Evolutionary conservation across 140 eudicot species (phyloP).

Genomic region (Bidens hawaiensis): DNA sequence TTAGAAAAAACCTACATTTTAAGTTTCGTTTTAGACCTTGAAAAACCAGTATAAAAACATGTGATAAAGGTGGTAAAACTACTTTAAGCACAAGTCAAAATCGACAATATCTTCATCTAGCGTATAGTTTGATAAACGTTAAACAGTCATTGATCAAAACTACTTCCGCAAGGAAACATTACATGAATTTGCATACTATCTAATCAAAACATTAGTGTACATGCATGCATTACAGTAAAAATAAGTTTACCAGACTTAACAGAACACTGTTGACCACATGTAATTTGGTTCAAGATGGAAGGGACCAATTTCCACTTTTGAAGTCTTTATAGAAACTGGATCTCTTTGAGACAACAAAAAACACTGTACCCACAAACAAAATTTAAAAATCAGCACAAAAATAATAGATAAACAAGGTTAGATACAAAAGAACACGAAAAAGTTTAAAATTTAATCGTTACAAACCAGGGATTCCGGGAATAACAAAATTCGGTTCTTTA

Average conservation of each 20-base stretch:
- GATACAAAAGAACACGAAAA: neutral
- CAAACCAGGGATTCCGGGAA: constrained; percentile 91
- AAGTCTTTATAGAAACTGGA: constrained; percentile 74
- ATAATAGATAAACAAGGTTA: no score
- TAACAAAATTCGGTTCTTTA: constrained; percentile 48
- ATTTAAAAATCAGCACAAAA: neutral
- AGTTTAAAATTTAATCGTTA: neutral
- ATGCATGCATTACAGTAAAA: constrained; percentile 11
- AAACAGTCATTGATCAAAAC: neutral
- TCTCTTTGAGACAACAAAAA: constrained; percentile 64
- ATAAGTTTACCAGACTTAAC: neutral
- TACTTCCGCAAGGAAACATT: neutral
- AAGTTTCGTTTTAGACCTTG: neutral
- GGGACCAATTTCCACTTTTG: constrained; percentile 83
- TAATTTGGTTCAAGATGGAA: constrained; percentile 49
- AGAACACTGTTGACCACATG: neutral
- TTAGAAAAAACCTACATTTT: no score
- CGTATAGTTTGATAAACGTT: neutral
- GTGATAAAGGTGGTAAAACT: neutral
- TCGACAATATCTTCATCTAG: neutral
- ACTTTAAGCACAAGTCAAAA: neutral
- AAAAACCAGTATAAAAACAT: no score
- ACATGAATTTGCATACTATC: constrained; percentile 7
- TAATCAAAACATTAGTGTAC: constrained; percentile 15
- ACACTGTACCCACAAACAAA: constrained; percentile 52